Percentiles rank a stretch among this genome's conserved stretches.
Conservation (phyloP, 495 filamentous ascomycete species). For the Penicillium cosmopolitanum region DNA sequence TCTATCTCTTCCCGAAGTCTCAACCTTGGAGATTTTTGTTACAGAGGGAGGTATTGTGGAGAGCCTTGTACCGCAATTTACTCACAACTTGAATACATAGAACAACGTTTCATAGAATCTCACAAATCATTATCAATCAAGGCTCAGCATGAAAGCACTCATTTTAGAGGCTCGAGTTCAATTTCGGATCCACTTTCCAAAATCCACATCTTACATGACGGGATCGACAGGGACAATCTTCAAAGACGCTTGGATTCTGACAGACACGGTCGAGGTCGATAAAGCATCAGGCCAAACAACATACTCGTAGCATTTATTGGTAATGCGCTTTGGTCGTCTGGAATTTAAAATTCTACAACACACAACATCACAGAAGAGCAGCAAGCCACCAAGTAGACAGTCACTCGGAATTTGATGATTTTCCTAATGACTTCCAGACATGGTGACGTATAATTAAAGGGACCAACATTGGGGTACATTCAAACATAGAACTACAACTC, state of each 20-base stretch:
- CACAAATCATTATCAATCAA: slow-evolving; percentile 7
- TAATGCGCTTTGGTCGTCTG: background rate
- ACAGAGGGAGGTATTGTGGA: background rate
- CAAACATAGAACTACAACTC: too few species aligned
- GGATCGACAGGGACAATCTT: slow-evolving; percentile 2
- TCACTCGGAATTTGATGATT: too few species aligned
- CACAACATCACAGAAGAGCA: too few species aligned
- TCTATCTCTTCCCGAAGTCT: background rate
- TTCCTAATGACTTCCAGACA: too few species aligned
- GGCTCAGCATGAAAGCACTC: background rate
- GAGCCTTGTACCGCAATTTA: background rate
- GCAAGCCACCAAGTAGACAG: too few species aligned
- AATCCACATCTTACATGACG: background rate
- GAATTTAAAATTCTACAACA: too few species aligned
- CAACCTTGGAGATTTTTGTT: background rate
- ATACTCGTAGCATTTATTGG: background rate
- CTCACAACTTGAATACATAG: too few species aligned
- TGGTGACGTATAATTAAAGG: too few species aligned
- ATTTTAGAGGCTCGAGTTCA: background rate
- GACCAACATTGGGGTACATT: too few species aligned
- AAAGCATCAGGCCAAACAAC: background rate
- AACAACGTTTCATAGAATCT: background rate
- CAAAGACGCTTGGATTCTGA: background rate
- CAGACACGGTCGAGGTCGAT: background rate
- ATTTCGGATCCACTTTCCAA: background rate